Evolutionary conservation across 331 rosid species (phyloP).

Genomic region (Malus hybrid): DNA sequence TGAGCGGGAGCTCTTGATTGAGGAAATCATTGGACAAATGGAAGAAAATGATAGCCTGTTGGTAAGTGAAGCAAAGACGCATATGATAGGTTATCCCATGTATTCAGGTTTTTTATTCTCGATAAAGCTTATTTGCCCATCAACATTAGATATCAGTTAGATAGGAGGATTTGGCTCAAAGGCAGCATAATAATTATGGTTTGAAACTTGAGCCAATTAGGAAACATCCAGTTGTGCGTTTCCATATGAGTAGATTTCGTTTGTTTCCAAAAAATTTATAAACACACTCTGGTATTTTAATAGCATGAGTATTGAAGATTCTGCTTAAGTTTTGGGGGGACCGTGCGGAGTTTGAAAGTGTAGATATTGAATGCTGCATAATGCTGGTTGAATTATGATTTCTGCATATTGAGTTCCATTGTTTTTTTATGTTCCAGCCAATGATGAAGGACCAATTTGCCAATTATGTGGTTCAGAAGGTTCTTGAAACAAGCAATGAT

Average conservation of each 20-base stretch:
- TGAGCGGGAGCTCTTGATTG: conserved; percentile 41
- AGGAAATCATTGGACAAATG: conserved; percentile 41
- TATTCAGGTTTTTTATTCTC: neutral
- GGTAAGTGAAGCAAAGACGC: conserved; percentile 29
- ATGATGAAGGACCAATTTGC: conserved; percentile 77
- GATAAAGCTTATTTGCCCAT: neutral
- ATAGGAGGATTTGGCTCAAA: neutral
- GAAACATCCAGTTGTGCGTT: neutral
- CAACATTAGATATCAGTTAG: neutral
- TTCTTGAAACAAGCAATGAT: conserved; percentile 48
- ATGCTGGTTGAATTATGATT: neutral
- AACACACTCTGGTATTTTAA: neutral
- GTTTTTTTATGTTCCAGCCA: conserved; percentile 22
- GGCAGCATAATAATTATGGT: neutral
- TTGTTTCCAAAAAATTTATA: neutral
- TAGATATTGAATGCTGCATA: neutral
- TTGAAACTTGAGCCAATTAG: neutral
- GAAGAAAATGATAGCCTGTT: conserved; percentile 37
- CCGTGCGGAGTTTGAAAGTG: neutral
- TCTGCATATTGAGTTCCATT: conserved; percentile 7
- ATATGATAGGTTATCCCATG: neutral
- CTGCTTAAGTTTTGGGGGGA: neutral
- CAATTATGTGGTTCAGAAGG: conserved; percentile 60
- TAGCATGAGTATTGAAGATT: neutral
- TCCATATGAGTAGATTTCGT: neutral